Evolutionary conservation across 1,139 yeast species (phyloP).

Genomic region (Yamadazyma trypodendri): DNA sequence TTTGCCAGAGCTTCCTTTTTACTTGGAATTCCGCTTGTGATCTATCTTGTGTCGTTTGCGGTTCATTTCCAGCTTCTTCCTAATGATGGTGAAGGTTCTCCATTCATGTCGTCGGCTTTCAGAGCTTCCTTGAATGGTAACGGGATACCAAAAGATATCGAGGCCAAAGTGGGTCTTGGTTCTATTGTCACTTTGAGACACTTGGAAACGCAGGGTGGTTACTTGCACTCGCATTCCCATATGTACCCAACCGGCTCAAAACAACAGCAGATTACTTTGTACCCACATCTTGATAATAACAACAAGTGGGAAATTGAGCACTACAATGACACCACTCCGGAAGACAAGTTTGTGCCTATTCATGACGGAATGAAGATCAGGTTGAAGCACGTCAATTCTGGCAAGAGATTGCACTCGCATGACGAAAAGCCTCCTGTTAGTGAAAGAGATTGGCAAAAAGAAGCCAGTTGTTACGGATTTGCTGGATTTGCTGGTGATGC

Average conservation of each 20-base stretch:
- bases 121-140: conserved; percentile 75
- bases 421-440: conserved; percentile 93
- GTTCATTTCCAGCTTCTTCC: conserved; percentile 72
- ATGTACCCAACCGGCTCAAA: conserved; percentile 88
- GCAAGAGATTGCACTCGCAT: conserved; percentile 90
- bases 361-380: conserved; percentile 79
- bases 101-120: conserved; percentile 88
- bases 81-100: conserved; percentile 83
- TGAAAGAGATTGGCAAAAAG: conserved; percentile 95
- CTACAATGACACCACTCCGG: conserved; percentile 51
- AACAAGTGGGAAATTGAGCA: conserved; percentile 83
- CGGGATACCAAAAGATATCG: conserved; percentile 62
- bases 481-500: conserved; percentile 93
- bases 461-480: conserved; percentile 87
- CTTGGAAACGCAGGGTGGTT: conserved; percentile 86
- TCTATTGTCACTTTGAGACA: conserved; percentile 82
- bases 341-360: conserved; percentile 58
- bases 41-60: conserved; percentile 74
- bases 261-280: conserved; percentile 91
- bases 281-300: conserved; percentile 88
- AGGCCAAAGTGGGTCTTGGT: conserved; percentile 85
- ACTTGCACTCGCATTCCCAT: conserved; percentile 88
- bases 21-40: conserved; percentile 64
- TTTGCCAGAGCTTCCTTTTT: conserved; percentile 56
- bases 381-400: conserved; percentile 65